These are phyloP conservation scores for Schwanniomyces sp. DNA, from an alignment of 805 yeast genomes.

Conservation along the genomic window DNA sequence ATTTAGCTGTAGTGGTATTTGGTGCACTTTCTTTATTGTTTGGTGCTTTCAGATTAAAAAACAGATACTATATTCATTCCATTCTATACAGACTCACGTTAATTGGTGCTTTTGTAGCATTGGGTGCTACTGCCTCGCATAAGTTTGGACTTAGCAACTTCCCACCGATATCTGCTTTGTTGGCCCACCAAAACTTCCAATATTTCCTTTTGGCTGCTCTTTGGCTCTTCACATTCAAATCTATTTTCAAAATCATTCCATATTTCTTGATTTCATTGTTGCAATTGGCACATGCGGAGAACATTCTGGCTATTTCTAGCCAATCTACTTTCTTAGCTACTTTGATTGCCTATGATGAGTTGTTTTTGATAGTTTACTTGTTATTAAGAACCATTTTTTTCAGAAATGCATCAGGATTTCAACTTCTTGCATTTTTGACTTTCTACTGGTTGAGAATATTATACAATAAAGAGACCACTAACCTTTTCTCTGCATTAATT, in stretches of 20 bases:
- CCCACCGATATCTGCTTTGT: slow-evolving; percentile 63
- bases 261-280: slow-evolving; percentile 55
- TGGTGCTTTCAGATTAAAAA: slow-evolving; percentile 40
- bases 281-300: slow-evolving; percentile 48
- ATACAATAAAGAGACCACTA: slow-evolving; percentile 48
- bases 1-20: slow-evolving; percentile 42
- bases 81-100: slow-evolving; percentile 55
- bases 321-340: slow-evolving; percentile 40
- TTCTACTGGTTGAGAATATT: slow-evolving; percentile 75
- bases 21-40: slow-evolving; percentile 41
- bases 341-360: slow-evolving; percentile 60
- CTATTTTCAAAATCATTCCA: slow-evolving; percentile 66
- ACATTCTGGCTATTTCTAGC: slow-evolving; percentile 41
- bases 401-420: slow-evolving; percentile 70
- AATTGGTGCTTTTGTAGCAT: slow-evolving; percentile 54
- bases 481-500: slow-evolving; percentile 41
- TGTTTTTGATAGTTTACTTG: slow-evolving; percentile 53
- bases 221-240: slow-evolving; percentile 66
- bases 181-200: slow-evolving; percentile 79
- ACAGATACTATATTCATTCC: slow-evolving; percentile 44
- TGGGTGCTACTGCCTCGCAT: slow-evolving; percentile 53
- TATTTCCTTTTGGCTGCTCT: slow-evolving; percentile 51
- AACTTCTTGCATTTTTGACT: slow-evolving; percentile 53
- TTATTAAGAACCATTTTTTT: slow-evolving; percentile 58
- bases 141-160: slow-evolving; percentile 55